Evolutionary conservation across 2,329 filamentous ascomycete genomes (phyloP), one percentile per base, ranked within the genome.

Genomic region (Cytospora leucostoma): DNA sequence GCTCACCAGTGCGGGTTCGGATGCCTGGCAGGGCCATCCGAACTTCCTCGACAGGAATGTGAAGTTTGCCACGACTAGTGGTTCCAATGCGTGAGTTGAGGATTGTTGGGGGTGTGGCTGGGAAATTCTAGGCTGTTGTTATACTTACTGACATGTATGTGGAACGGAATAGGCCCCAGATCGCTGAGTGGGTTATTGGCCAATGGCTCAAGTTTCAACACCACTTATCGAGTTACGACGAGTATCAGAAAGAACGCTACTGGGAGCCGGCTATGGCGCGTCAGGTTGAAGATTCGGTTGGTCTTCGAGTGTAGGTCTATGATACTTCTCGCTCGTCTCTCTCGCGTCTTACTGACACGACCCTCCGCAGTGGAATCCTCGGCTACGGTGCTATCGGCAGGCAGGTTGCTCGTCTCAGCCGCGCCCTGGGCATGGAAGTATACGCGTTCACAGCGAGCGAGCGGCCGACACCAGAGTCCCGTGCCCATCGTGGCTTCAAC

Each of bases 371-470:
- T 61, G 75, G 74, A 3, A 71, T 79, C 52, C 70, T 80, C 7
- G 78, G 78, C 15, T 80, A 80, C 57, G 78, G 79, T 27, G 71
- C 74, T 52, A 80, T 80, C 40, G 79, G 78, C 7, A 72, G 78
- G 6, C 76, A 80, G 61, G 70, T 70, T 44, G 78, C 75, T 10
- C 74, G 76, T 13, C 79, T 88, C 10, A 81, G 80, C 11, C 76
- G 79, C 19, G 84, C 85, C 3, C 73, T 89, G 71, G 88, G 88
- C 13, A 88, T 89, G 83, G 78, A 84, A 44, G 82, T 92, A 1
- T 78, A 89, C 68, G 89, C 87, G 1, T 90, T 87, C 74, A 91
- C 88, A 1, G 83, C 84, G 0, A 82, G 79, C 1, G 82, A 85
- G 0, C 84, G 85, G 32, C 70, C 76, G 5, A 89, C 88, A 0